These are phyloP conservation scores for Magnusiomyces clavatus DNA, from an alignment of 1,139 yeast genomes.

Conservation along the genomic window DNA sequence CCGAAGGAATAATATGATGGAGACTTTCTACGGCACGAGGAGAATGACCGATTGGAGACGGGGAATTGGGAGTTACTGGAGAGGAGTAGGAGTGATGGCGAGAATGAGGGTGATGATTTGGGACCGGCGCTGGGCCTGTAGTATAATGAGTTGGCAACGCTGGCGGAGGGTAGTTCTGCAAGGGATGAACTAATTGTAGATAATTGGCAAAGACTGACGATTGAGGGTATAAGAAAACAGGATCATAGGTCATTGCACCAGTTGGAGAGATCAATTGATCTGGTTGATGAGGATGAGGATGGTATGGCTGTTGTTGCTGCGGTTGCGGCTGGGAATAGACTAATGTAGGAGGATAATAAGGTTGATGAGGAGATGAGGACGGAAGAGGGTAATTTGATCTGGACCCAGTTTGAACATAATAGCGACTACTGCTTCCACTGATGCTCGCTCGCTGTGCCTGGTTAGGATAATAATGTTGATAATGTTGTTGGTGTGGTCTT, in stretches of 20 bases:
- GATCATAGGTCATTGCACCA: conserved; percentile 6
- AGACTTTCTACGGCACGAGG: neutral
- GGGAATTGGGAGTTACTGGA: neutral
- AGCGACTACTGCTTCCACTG: too few relatives aligned
- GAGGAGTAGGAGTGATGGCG: neutral
- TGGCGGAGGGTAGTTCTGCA: neutral
- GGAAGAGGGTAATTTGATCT: too few relatives aligned
- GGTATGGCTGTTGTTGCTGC: neutral
- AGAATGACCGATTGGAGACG: neutral
- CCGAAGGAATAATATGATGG: neutral
- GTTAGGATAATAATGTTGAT: neutral
- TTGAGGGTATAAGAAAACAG: conserved; percentile 10
- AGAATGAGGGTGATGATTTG: neutral
- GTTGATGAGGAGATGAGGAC: neutral
- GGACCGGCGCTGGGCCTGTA: too few relatives aligned
- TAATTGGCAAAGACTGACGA: conserved; percentile 14
- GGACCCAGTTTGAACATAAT: too few relatives aligned
- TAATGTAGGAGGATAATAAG: neutral
- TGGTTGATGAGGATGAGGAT: neutral
- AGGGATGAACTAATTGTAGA: conserved; percentile 10
- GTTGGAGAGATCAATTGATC: neutral
- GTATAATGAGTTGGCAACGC: neutral
- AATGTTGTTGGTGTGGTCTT: neutral
- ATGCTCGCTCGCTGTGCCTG: neutral
- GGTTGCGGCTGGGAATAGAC: neutral